Base-by-base conservation (phyloP, 371 early-diverging fungal genomes). In the Rhizopus sp. region DNA sequence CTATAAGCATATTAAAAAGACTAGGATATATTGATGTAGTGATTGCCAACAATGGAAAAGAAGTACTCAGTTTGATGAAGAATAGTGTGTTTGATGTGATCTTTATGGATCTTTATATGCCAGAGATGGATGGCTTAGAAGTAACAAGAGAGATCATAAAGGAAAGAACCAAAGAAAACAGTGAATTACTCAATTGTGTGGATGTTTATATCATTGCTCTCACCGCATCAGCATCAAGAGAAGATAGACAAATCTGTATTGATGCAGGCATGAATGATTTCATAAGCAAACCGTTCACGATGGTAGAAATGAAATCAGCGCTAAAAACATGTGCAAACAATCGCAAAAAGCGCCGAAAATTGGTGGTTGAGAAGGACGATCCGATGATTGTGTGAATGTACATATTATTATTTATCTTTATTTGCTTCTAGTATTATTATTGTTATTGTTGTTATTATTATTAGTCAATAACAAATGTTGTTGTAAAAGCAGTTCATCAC, bases 221-320 rank as follows among this genome's bases (percentile, higher is more conserved):
- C 29, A 84, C 84, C 30, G 84, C 84, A 3, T 84, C 82, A 1
- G 84, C 82, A 0, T 81, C 81, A 60, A 71, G 70, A 13, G 77
- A 80, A 32, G 84, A 84, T 61, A 73, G 81, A 48, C 80, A 84
- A 48, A 81, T 80, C 1, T 84, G 84, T 59, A 81, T 82, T 51
- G 80, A 82, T 55, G 82, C 84, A 2, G 84, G 84, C 6, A 82
- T 84, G 84, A 80, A 84, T 29, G 84, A 82, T 38, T 84, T 82
- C 45, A 82, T 84, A 50, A 77, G 79, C 53, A 84, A 84, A 52
- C 83, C 85, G 3, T 82, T 82, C 50, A 80, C 76, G 4, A 67
- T 78, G 64, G 60, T 74, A 57, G 83, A 82, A 57, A 78, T 84
- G 80, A 80, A 81, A 54, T 53, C 72, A 30, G 63, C 76, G 1